A percentile compares a stretch with the other conserved stretches of the same genome.
phyloP scores from a whole-genome alignment of 805 yeast species.

The Candida ortonii region DNA sequence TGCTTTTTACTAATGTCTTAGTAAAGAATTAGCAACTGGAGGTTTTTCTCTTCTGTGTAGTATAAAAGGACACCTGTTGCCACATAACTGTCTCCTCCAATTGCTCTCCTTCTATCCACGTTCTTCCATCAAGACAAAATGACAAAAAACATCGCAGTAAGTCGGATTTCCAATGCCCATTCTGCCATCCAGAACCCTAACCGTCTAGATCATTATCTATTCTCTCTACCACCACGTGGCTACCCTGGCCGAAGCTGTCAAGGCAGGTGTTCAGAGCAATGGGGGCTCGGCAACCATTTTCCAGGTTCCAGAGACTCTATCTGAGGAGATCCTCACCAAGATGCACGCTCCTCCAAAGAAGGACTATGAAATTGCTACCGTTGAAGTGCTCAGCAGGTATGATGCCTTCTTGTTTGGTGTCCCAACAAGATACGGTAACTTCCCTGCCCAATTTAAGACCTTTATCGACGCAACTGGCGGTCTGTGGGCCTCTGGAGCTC shows the following conservation, averaged over 20 bases:
- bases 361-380: conserved; percentile 55
- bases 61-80: no score
- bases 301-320: conserved; percentile 79
- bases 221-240: conserved; percentile 79
- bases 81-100: no score
- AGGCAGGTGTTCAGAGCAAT: conserved; percentile 65
- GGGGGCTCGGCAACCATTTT: conserved; percentile 70
- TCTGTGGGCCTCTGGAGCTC: conserved; percentile 68
- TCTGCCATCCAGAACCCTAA: not conserved
- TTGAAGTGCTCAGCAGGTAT: conserved; percentile 54
- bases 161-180: conserved; percentile 6
- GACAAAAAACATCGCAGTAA: conserved; percentile 24
- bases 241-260: conserved; percentile 63
- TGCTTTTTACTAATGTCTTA: no score
- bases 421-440: conserved; percentile 75
- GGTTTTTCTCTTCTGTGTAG: no score
- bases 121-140: conserved; percentile 4
- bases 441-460: conserved; percentile 72
- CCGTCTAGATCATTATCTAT: conserved; percentile 60
- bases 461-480: conserved; percentile 80
- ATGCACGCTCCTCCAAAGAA: conserved; percentile 67
- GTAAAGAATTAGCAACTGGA: no score
- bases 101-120: not conserved
- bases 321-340: conserved; percentile 54
- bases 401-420: conserved; percentile 77